Conservation (phyloP, 768 basidiomycete species). For the Psilocybe sp. region DNA sequence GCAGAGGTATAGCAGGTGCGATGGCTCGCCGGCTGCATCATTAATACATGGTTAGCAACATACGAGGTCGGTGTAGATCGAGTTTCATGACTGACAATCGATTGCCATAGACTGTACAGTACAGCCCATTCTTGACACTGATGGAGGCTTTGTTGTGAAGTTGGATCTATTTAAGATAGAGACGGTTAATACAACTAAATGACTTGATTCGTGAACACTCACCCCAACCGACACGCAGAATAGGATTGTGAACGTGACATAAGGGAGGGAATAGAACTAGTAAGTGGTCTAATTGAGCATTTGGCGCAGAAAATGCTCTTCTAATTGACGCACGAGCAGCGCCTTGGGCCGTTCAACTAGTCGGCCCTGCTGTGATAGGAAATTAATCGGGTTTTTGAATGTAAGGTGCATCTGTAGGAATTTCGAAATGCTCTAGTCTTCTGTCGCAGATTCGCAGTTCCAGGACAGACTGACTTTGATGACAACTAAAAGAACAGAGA, state of each 20-base stretch:
- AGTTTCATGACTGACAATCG: slow-evolving; percentile 30
- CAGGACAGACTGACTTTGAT: slow-evolving; percentile 18
- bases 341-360: too few relatives aligned
- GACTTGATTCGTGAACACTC: slow-evolving; percentile 12
- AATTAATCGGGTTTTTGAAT: slow-evolving; percentile 15
- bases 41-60: too few relatives aligned
- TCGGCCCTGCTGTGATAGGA: too few relatives aligned
- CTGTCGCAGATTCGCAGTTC: not conserved
- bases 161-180: slow-evolving; percentile 11
- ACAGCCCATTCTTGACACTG: slow-evolving; percentile 40
- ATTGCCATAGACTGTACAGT: slow-evolving; percentile 38
- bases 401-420: slow-evolving; percentile 20
- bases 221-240: slow-evolving; percentile 35
- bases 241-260: slow-evolving; percentile 40
- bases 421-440: not conserved
- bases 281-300: not conserved
- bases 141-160: slow-evolving; percentile 20
- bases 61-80: too few relatives aligned
- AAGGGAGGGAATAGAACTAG: slow-evolving; percentile 27
- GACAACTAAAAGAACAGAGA: slow-evolving; percentile 22
- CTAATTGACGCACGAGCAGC: too few relatives aligned
- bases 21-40: too few relatives aligned
- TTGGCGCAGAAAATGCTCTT: too few relatives aligned
- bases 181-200: not conserved
- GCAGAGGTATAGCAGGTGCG: too few relatives aligned